Percentiles rank a stretch among this genome's conserved stretches.
Conservation (phyloP, 1,284 basidiomycete species). For the Tetrapyrgos nigripes region DNA sequence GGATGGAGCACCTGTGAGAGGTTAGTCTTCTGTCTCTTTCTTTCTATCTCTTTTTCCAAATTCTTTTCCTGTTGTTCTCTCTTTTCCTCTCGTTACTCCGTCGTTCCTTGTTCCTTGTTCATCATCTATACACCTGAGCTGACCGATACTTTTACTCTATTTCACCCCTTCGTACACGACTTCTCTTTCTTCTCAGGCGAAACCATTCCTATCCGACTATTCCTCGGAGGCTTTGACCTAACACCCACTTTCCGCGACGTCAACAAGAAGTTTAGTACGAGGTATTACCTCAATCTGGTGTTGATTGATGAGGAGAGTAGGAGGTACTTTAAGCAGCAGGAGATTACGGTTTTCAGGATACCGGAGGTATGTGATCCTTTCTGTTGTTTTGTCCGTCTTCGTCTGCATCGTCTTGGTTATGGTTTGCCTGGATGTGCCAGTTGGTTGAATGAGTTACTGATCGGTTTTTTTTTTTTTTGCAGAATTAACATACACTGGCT, state of each 20-base stretch:
- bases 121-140: no score
- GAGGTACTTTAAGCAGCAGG: conserved; percentile 93
- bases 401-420: no score
- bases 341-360: conserved; percentile 46
- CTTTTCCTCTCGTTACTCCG: neutral
- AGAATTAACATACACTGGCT: no score
- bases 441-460: no score
- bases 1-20: conserved; percentile 95
- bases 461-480: no score
- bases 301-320: conserved; percentile 98
- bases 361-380: conserved; percentile 33
- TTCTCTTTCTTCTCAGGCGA: conserved; percentile 70
- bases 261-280: conserved; percentile 98
- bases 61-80: conserved; percentile 1
- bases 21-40: conserved; percentile 48
- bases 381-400: no score
- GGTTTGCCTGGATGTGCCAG: no score
- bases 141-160: no score
- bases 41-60: conserved; percentile 10
- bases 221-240: conserved; percentile 97
- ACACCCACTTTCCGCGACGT: conserved; percentile 99
- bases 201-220: conserved; percentile 97
- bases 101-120: neutral
- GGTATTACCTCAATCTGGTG: conserved; percentile 97
- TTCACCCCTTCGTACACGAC: no score